Evolutionary conservation across 2,329 filamentous ascomycete species (phyloP), one percentile per base, ranked within the genome.

Genomic region (Cladobotryum mycophilum): DNA sequence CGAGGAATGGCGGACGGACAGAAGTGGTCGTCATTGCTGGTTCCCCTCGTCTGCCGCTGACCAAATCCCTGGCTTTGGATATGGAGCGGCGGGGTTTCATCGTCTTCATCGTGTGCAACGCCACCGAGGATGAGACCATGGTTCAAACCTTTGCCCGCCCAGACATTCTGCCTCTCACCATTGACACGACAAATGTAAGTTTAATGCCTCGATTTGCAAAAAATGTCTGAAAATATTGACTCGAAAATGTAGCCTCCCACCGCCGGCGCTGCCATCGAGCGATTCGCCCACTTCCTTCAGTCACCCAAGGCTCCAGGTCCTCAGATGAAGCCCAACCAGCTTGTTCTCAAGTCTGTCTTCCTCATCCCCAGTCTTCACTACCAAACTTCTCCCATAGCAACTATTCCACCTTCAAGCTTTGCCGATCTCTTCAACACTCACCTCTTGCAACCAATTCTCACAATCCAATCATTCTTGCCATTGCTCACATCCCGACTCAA

Each of bases 341-440:
- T 95, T 58, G 80, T 81, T 30, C 78, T 99, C 47, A 85, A 85
- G 52, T 87, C 89, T 36, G 75, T 97, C 48, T 81, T 99, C 48
- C 74, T 97, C 56, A 86, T 96, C 20, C 92, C 92, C 2, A 88
- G 85, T 20, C 76, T 86, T 20, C 83, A 86, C 62, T 95, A 91
- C 67, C 86, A 89, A 47, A 85, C 86, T 22, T 89, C 88, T 4
- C 87, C 89, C 17, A 86, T 97, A 55, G 89, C 90, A 55, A 91
- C 89, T 4, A 85, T 96, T 53, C 83, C 88, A 6, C 84, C 89
- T 0, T 88, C 88, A 30, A 85, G 82, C 60, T 93, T 95, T 73
- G 88, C 89, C 56, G 89, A 96, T 64, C 85, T 90, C 34, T 83
- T 97, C 67, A 96, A 96, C 68, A 92, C 89, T 14, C 91, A 95